Percentiles rank a stretch among this genome's conserved stretches.
Conservation (phyloP, 1,139 yeast genomes). For the Nakaseomyces nivariensis region DNA sequence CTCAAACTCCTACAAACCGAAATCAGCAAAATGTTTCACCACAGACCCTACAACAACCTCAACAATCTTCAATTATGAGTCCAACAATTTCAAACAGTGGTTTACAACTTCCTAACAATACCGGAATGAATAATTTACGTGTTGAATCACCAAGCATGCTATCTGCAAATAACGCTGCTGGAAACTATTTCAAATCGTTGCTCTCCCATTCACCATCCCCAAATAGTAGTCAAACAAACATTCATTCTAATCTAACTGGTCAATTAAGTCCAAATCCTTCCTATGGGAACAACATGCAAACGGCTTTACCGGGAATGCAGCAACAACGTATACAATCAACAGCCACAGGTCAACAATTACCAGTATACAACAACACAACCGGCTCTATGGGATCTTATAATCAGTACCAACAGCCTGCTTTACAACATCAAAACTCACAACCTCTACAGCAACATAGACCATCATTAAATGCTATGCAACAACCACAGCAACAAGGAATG, state of each 20-base stretch:
- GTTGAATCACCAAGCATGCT: conserved; percentile 13
- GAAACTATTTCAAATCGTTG: conserved; percentile 13
- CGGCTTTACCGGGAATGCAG: neutral
- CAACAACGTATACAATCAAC: conserved; percentile 9
- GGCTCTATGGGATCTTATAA: neutral
- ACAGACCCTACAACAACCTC: neutral
- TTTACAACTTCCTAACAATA: neutral
- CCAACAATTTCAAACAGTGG: neutral
- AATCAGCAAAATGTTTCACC: neutral
- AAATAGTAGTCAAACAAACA: conserved; percentile 6
- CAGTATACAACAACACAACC: neutral
- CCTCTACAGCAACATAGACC: neutral
- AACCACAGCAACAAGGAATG: neutral
- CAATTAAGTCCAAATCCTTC: conserved; percentile 7
- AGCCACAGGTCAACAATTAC: conserved; percentile 1
- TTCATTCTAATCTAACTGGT: neutral
- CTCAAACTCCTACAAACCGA: neutral
- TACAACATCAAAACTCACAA: neutral
- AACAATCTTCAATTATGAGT: neutral
- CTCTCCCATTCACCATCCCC: conserved; percentile 1
- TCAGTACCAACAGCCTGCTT: conserved; percentile 5
- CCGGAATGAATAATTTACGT: neutral
- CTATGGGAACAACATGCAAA: conserved; percentile 7
- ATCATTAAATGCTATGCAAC: neutral
- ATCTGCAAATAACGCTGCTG: conserved; percentile 18